Conservation (phyloP, 202 grass and related monocot species). For the Hordeum pubiflorum region DNA sequence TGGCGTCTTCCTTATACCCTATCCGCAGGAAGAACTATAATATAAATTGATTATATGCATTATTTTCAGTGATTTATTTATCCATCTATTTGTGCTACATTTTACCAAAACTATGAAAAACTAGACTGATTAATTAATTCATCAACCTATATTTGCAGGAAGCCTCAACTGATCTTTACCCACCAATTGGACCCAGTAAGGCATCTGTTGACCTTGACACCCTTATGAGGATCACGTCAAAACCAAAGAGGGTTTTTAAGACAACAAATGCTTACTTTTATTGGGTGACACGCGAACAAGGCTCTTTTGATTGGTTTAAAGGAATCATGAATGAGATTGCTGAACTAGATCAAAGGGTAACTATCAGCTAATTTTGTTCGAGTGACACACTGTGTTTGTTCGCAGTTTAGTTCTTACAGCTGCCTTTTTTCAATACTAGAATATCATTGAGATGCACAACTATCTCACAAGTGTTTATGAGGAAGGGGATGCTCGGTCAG, state of each 20-base stretch:
- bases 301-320: conserved; percentile 98
- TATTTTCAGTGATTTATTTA: conserved; percentile 10
- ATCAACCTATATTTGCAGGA: conserved; percentile 41
- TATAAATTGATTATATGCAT: not conserved
- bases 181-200: conserved; percentile 52
- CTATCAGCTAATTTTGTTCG: conserved; percentile 18
- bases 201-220: conserved; percentile 75
- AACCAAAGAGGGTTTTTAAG: conserved; percentile 70
- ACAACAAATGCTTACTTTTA: conserved; percentile 96
- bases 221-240: conserved; percentile 66
- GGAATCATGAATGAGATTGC: conserved; percentile 93
- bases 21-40: not conserved
- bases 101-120: conserved; percentile 2
- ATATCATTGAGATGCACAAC: conserved; percentile 96
- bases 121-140: not conserved
- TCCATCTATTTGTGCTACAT: not conserved
- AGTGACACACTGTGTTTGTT: not conserved
- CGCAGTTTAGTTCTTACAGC: conserved; percentile 21
- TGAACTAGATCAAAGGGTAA: conserved; percentile 78
- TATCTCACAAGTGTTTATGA: conserved; percentile 93
- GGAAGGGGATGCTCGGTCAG: conserved; percentile 89
- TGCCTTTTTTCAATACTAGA: conserved; percentile 29
- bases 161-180: conserved; percentile 70
- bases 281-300: conserved; percentile 92
- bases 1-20: not conserved